A percentile compares a stretch with the other conserved stretches of the same genome.
Conservation (phyloP, 1,284 basidiomycete genomes). For the Farysia itapuensis region DNA sequence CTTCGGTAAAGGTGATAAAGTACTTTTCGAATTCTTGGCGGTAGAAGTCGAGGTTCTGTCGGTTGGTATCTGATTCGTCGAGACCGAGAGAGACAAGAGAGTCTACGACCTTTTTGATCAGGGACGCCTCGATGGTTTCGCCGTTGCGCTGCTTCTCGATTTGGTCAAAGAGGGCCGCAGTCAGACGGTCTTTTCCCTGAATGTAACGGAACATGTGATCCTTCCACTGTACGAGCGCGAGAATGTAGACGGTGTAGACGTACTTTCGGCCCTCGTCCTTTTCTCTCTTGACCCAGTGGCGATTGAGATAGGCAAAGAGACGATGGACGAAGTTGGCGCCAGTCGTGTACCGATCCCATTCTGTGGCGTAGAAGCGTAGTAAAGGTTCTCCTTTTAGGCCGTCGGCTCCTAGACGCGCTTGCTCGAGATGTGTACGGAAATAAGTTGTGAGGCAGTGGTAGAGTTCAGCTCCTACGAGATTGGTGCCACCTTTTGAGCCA, state of each 20-base stretch:
- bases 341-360: slow-evolving; percentile 95
- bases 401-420: slow-evolving; percentile 70
- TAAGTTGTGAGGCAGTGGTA: slow-evolving; percentile 86
- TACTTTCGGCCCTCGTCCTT: slow-evolving; percentile 95
- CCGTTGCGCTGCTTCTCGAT: slow-evolving; percentile 93
- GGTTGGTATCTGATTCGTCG: slow-evolving; percentile 86
- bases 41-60: slow-evolving; percentile 91
- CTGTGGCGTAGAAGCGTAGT: slow-evolving; percentile 83
- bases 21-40: slow-evolving; percentile 84
- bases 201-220: slow-evolving; percentile 85
- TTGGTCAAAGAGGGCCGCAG: slow-evolving; percentile 80
- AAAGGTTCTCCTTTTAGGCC: slow-evolving; percentile 81
- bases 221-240: slow-evolving; percentile 95
- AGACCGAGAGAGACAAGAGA: slow-evolving; percentile 92
- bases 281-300: slow-evolving; percentile 98
- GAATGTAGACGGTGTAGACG: slow-evolving; percentile 92
- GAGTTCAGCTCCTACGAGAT: slow-evolving; percentile 90
- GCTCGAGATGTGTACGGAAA: slow-evolving; percentile 67
- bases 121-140: slow-evolving; percentile 85
- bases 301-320: slow-evolving; percentile 93
- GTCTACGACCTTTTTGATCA: slow-evolving; percentile 94
- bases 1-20: slow-evolving; percentile 84
- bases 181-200: slow-evolving; percentile 76
- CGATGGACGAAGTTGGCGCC: slow-evolving; percentile 84
- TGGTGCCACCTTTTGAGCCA: slow-evolving; percentile 68